Evolutionary conservation across 495 filamentous ascomycete species (phyloP).

Genomic region (Trichoderma gamsii): DNA sequence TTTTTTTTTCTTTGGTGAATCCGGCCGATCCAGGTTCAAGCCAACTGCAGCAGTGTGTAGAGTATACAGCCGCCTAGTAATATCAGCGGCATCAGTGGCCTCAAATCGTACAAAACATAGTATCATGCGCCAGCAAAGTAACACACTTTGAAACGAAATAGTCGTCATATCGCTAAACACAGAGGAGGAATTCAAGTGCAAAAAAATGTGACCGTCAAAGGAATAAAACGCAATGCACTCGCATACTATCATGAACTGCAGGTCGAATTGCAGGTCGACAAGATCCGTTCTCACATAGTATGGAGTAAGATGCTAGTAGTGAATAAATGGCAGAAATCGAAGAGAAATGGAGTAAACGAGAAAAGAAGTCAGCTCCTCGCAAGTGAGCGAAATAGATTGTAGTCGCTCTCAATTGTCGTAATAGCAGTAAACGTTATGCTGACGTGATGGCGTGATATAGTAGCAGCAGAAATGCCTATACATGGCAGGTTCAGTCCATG

Average conservation of each 20-base stretch:
- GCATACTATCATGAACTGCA: background rate
- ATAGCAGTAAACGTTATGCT: too few relatives aligned
- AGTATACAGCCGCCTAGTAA: background rate
- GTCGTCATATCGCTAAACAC: background rate
- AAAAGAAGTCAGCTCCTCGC: too few relatives aligned
- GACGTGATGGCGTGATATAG: too few relatives aligned
- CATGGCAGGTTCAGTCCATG: slow-evolving; percentile 68
- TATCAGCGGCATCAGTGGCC: background rate
- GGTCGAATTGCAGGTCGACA: background rate
- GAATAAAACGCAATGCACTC: slow-evolving; percentile 6
- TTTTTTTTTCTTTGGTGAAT: background rate
- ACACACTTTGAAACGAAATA: background rate
- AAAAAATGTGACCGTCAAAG: background rate
- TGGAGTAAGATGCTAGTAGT: background rate
- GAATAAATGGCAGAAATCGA: background rate
- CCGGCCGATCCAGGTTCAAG: background rate
- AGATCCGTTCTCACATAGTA: background rate
- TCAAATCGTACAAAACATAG: slow-evolving; percentile 5
- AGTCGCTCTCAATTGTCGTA: too few relatives aligned
- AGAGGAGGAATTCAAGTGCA: background rate
- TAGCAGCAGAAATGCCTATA: too few relatives aligned
- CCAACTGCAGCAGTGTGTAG: background rate
- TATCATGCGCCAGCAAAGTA: background rate
- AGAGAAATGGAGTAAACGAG: background rate
- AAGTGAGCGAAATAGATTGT: background rate